These are phyloP conservation scores for Earliella scabrosa DNA, from an alignment of 1,284 basidiomycete genomes.

Conservation along the genomic window DNA sequence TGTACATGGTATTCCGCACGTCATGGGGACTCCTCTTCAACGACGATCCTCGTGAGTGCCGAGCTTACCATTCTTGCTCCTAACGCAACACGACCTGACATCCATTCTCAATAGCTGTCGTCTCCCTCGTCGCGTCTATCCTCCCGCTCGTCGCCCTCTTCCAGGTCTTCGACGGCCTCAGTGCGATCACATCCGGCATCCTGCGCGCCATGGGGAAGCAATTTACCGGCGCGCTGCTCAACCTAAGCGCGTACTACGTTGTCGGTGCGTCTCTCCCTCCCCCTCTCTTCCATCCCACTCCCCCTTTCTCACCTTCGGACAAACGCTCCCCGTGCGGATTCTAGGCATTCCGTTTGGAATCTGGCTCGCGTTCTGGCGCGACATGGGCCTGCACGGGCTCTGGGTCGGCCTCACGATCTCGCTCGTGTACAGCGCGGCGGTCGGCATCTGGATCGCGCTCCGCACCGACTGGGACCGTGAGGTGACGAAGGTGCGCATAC, in stretches of 20 bases:
- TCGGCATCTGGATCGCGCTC: constrained; percentile 55
- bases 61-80: neutral
- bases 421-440: constrained; percentile 53
- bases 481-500: constrained; percentile 57
- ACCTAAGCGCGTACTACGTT: constrained; percentile 71
- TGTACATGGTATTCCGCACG: constrained; percentile 76
- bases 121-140: constrained; percentile 68
- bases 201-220: constrained; percentile 81
- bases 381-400: constrained; percentile 59
- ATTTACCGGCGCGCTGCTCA: constrained; percentile 67
- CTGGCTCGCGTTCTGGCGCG: constrained; percentile 60
- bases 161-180: constrained; percentile 79
- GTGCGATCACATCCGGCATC: constrained; percentile 74
- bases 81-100: neutral
- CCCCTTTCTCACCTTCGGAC: too few relatives aligned
- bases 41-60: constrained; percentile 61
- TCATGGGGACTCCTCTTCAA: constrained; percentile 88
- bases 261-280: constrained; percentile 43
- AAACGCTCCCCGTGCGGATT: too few relatives aligned
- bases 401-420: constrained; percentile 72
- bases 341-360: constrained; percentile 70
- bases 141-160: constrained; percentile 81
- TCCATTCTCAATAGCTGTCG: constrained; percentile 49
- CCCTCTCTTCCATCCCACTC: neutral
- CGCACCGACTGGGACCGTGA: constrained; percentile 67